Conservation (phyloP, 129 eudicot genomes). For the Smallanthus sonchifolius region DNA sequence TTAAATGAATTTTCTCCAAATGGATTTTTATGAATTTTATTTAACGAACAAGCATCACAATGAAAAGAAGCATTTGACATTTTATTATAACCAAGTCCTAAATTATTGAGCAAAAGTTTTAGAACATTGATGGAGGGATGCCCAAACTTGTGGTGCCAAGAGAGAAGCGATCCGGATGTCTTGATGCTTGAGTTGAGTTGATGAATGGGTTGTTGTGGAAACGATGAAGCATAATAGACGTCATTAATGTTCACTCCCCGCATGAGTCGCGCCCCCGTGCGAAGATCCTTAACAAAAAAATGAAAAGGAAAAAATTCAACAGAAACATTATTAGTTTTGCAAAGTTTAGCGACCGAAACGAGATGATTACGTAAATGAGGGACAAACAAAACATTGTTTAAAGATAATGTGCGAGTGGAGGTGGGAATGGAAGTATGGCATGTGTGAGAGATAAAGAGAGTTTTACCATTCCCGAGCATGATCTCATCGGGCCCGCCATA, state of each 20-base stretch:
- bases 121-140: neutral
- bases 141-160: neutral
- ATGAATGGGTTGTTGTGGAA: neutral
- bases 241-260: neutral
- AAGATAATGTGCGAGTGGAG: neutral
- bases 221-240: neutral
- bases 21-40: neutral
- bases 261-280: neutral
- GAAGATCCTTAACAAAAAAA: neutral
- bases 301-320: neutral
- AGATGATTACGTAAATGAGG: neutral
- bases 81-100: neutral
- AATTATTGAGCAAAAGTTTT: neutral
- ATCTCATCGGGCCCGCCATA: neutral
- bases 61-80: neutral
- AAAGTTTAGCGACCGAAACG: neutral
- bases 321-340: neutral
- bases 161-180: neutral
- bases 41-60: neutral
- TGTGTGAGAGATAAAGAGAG: neutral
- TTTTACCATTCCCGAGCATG: neutral
- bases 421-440: neutral
- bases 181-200: neutral
- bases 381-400: neutral
- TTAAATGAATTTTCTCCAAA: neutral